Percentiles rank a stretch among this genome's conserved stretches.
Conservation (phyloP, 2,329 filamentous ascomycete species). For the Aureobasidium subglaciale region DNA sequence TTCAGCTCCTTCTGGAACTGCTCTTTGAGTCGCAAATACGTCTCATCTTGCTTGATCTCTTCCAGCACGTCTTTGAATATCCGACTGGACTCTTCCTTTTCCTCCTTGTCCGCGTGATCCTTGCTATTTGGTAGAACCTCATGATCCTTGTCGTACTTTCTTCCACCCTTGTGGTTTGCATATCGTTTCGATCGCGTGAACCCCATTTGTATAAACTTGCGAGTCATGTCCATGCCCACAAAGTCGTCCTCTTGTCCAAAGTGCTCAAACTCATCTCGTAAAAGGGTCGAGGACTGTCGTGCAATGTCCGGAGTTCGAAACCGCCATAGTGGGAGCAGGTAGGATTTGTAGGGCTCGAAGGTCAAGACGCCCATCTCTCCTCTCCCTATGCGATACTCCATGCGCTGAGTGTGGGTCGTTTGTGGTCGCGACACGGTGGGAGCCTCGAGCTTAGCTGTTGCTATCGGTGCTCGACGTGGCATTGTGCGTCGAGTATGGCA, state of each 20-base stretch:
- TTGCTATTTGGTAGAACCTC: constrained; percentile 35
- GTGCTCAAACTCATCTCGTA: constrained; percentile 45
- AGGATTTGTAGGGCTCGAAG: constrained; percentile 57
- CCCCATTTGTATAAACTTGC: constrained; percentile 60
- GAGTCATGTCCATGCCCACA: constrained; percentile 57
- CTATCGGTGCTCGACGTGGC: constrained; percentile 2
- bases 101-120: constrained; percentile 39
- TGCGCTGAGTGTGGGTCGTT: constrained; percentile 29
- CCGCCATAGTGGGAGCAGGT: constrained; percentile 53
- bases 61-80: constrained; percentile 47
- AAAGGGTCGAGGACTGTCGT: constrained; percentile 39
- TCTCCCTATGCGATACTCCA: constrained; percentile 51
- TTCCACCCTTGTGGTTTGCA: constrained; percentile 49
- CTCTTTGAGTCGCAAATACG: constrained; percentile 40
- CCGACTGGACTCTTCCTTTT: constrained; percentile 45
- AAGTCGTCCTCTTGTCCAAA: constrained; percentile 50
- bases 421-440: constrained; percentile 18
- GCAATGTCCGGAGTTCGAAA: constrained; percentile 51
- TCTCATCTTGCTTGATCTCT: constrained; percentile 37
- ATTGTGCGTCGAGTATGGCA: background rate
- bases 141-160: constrained; percentile 14
- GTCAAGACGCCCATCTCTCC: constrained; percentile 56
- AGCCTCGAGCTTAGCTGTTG: background rate
- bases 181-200: constrained; percentile 57
- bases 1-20: constrained; percentile 43